These are phyloP conservation scores for Lecanosticta acicola DNA, from an alignment of 2,329 filamentous ascomycete genomes.

Conservation along the genomic window DNA sequence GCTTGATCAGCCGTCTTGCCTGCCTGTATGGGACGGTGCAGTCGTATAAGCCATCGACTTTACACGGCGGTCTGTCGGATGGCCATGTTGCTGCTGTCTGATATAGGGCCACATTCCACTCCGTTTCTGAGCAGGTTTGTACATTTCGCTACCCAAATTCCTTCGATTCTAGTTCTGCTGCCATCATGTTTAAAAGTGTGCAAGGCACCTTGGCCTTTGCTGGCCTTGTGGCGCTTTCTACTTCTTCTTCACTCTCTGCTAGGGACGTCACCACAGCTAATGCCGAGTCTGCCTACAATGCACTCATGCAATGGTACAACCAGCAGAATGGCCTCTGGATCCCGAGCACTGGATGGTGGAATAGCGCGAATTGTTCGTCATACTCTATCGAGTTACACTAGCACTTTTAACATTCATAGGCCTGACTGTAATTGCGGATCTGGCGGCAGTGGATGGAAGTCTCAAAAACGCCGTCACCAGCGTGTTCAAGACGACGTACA, in stretches of 20 bases:
- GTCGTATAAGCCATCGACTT: too few species aligned
- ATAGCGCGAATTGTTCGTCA: constrained; percentile 27
- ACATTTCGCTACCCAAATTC: neutral
- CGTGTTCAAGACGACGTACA: constrained; percentile 23
- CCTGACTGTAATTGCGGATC: constrained; percentile 27
- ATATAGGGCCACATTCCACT: too few species aligned
- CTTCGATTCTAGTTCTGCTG: neutral
- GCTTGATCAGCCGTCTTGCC: neutral
- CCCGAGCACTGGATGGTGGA: constrained; percentile 31
- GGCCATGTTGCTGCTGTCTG: too few species aligned
- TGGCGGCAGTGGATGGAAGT: constrained; percentile 24
- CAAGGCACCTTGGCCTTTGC: neutral
- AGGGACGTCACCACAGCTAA: constrained; percentile 20
- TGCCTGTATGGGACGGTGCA: too few species aligned
- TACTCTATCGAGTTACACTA: too few species aligned
- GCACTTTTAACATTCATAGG: constrained; percentile 11
- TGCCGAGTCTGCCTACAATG: constrained; percentile 22
- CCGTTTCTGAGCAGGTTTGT: neutral
- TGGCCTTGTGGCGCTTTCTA: constrained; percentile 3
- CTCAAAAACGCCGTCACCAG: constrained; percentile 11
- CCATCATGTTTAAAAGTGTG: neutral
- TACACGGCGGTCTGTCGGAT: too few species aligned
- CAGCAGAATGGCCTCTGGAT: constrained; percentile 29
- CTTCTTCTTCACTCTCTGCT: constrained; percentile 6
- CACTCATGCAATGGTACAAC: constrained; percentile 30